phyloP scores from a whole-genome alignment of 768 basidiomycete species.

The Tremella mesenterica region DNA sequence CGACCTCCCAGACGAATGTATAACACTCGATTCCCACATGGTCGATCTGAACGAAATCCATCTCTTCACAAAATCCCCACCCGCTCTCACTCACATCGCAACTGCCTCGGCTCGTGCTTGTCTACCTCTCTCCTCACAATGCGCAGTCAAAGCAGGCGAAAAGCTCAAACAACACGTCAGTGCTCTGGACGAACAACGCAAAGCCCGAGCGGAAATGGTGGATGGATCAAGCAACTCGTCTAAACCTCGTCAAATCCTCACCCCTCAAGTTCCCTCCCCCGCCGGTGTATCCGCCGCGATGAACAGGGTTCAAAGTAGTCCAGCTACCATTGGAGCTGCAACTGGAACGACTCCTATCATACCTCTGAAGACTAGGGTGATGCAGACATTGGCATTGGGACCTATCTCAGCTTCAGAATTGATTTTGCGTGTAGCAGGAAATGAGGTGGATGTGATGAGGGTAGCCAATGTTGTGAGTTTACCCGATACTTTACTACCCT shows the following conservation, averaged over 20 bases:
- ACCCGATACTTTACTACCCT: background rate
- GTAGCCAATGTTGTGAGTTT: constrained; percentile 34
- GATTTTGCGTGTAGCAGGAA: constrained; percentile 23
- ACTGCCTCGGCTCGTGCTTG: constrained; percentile 18
- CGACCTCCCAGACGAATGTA: constrained; percentile 11
- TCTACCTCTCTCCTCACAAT: constrained; percentile 17
- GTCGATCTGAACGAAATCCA: constrained; percentile 24
- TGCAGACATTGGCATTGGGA: constrained; percentile 34
- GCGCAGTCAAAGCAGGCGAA: constrained; percentile 12
- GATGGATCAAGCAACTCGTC: constrained; percentile 1
- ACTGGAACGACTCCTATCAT: constrained; percentile 16
- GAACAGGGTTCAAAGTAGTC: constrained; percentile 20
- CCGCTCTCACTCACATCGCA: constrained; percentile 11
- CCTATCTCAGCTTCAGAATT: constrained; percentile 22
- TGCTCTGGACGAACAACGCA: constrained; percentile 16
- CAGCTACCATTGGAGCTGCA: background rate
- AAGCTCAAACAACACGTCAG: constrained; percentile 9
- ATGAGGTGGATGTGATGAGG: constrained; percentile 30
- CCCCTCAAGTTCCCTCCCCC: background rate
- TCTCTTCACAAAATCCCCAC: constrained; percentile 3
- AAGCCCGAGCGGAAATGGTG: constrained; percentile 16
- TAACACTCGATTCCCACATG: constrained; percentile 13
- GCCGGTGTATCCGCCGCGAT: constrained; percentile 5
- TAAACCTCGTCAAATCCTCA: background rate
- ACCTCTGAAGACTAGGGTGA: constrained; percentile 37